A percentile compares a stretch with the other conserved stretches of the same genome.
phyloP scores from a whole-genome alignment of 169 alveolate species.

The Cyclospora cayetanensis region DNA sequence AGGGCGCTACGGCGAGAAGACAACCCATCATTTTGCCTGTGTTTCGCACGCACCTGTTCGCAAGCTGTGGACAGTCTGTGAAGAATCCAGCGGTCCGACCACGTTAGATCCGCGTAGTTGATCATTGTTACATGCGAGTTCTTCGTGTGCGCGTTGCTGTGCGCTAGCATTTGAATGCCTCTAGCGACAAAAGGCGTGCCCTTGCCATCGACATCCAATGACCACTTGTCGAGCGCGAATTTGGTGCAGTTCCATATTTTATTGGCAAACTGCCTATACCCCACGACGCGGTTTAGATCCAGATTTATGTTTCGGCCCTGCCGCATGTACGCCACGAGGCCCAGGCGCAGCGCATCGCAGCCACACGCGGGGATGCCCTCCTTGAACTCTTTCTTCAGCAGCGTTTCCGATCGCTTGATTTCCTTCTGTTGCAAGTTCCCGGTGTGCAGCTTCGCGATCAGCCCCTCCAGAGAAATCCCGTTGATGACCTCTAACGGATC shows the following conservation, averaged over 20 bases:
- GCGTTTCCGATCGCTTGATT: slow-evolving; percentile 90
- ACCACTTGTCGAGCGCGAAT: slow-evolving; percentile 84
- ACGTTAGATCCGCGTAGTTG: slow-evolving; percentile 70
- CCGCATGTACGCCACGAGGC: slow-evolving; percentile 92
- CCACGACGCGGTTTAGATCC: slow-evolving; percentile 96
- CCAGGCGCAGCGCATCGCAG: slow-evolving; percentile 98
- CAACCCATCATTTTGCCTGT: background rate
- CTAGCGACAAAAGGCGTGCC: background rate
- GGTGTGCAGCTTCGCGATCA: slow-evolving; percentile 89
- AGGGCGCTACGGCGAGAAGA: too few relatives aligned
- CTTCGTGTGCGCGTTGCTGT: background rate
- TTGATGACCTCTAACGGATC: slow-evolving; percentile 99
- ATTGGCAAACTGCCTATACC: slow-evolving; percentile 98
- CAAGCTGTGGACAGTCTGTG: slow-evolving; percentile 85
- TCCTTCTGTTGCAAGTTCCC: slow-evolving; percentile 90
- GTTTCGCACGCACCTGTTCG: slow-evolving; percentile 3
- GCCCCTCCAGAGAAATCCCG: slow-evolving; percentile 93
- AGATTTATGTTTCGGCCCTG: slow-evolving; percentile 96
- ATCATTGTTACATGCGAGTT: background rate
- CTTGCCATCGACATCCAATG: background rate
- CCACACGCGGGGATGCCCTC: slow-evolving; percentile 99
- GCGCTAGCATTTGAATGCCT: background rate
- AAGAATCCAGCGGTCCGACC: slow-evolving; percentile 97
- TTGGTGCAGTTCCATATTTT: slow-evolving; percentile 98
- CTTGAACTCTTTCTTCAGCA: slow-evolving; percentile 96